Percentiles rank a stretch among this genome's conserved stretches.
Conservation (phyloP, 129 eudicot species). For the Pseudognaphalium luteoalbum region DNA sequence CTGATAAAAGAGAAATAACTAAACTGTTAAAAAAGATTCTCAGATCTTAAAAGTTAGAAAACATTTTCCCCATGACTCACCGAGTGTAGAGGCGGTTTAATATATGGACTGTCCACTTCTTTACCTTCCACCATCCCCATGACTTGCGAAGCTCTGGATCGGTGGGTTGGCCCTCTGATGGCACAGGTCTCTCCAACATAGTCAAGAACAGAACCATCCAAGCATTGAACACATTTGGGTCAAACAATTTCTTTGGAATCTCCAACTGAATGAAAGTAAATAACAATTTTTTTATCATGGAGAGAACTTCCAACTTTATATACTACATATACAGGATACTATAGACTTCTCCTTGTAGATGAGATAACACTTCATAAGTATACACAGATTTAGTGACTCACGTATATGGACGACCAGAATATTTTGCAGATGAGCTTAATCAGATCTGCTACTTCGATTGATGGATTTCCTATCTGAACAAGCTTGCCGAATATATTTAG, state of each 20-base stretch:
- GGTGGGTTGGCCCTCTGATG: conserved; percentile 83
- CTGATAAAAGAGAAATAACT: conserved; percentile 33
- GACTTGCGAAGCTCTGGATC: conserved; percentile 90
- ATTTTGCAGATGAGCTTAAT: conserved; percentile 95
- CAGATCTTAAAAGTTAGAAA: not conserved
- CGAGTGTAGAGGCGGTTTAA: conserved; percentile 89
- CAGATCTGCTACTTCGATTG: conserved; percentile 84
- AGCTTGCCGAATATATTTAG: conserved; percentile 76
- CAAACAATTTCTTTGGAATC: conserved; percentile 83
- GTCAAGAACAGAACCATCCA: conserved; percentile 93
- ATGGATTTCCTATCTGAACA: conserved; percentile 76
- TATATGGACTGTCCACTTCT: conserved; percentile 93
- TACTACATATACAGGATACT: not conserved
- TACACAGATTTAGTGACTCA: conserved; percentile 40
- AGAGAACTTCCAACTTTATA: not conserved
- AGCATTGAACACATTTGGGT: conserved; percentile 85
- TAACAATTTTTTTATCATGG: not conserved
- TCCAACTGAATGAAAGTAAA: conserved; percentile 33
- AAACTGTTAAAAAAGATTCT: not conserved
- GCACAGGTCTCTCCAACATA: conserved; percentile 94
- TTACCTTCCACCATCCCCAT: conserved; percentile 99
- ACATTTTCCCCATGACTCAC: conserved; percentile 36
- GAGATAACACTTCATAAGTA: conserved; percentile 12
- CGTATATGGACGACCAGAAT: conserved; percentile 97
- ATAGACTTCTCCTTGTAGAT: not conserved